Conservation (phyloP, 2,329 filamentous ascomycete species). For the Fusarium sp. region DNA sequence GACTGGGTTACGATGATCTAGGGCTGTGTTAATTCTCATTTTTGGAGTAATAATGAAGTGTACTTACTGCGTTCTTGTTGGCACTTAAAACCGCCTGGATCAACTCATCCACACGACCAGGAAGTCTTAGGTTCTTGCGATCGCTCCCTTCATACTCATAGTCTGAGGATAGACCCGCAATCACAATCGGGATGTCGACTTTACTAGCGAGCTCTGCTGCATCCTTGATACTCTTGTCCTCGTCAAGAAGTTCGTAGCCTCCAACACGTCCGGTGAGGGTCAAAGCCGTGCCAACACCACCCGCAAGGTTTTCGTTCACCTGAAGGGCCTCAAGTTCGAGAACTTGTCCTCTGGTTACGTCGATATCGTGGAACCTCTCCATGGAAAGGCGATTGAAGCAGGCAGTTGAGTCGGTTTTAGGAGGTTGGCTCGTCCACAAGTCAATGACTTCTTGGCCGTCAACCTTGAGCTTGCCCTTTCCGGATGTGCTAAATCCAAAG, state of each 20-base stretch:
- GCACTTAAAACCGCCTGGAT: conserved; percentile 65
- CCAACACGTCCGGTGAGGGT: conserved; percentile 37
- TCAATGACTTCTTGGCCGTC: conserved; percentile 50
- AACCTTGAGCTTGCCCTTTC: conserved; percentile 51
- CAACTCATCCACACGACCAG: conserved; percentile 68
- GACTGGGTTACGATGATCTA: conserved; percentile 40
- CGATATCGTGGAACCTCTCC: conserved; percentile 30
- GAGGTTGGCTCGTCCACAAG: conserved; percentile 48
- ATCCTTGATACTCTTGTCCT: conserved; percentile 50
- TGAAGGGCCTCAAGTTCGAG: conserved; percentile 34
- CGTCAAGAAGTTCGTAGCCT: conserved; percentile 33
- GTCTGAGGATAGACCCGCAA: conserved; percentile 66
- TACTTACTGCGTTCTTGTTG: conserved; percentile 70
- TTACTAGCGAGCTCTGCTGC: conserved; percentile 40
- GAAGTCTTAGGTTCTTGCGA: conserved; percentile 76
- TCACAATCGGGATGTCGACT: conserved; percentile 67
- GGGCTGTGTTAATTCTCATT: background rate
- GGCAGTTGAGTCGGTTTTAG: conserved; percentile 48
- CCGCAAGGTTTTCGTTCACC: conserved; percentile 37
- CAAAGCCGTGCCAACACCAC: conserved; percentile 38
- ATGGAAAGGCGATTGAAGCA: conserved; percentile 49
- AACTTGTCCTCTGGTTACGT: conserved; percentile 10
- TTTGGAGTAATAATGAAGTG: too few species aligned
- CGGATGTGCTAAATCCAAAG: conserved; percentile 52
- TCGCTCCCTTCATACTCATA: conserved; percentile 68